A percentile compares a stretch with the other conserved stretches of the same genome.
phyloP scores from a whole-genome alignment of 768 basidiomycete genomes.

The Suillus lakei region DNA sequence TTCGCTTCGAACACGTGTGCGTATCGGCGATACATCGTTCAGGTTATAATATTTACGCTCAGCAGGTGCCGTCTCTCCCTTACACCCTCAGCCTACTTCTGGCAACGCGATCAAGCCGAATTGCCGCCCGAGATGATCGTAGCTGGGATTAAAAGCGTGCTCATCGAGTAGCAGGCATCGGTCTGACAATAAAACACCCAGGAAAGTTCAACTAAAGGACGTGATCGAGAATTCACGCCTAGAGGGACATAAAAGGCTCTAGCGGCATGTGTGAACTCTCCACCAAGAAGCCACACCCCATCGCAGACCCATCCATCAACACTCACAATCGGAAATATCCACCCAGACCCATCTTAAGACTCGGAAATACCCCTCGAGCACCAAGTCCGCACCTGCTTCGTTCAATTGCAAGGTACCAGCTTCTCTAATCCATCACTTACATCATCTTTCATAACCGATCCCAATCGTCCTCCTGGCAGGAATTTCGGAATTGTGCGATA shows the following conservation, averaged over 20 bases:
- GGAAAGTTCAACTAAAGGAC: constrained; percentile 76
- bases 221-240: constrained; percentile 44
- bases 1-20: constrained; percentile 97
- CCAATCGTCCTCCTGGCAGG: background rate
- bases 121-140: constrained; percentile 86
- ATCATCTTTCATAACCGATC: background rate
- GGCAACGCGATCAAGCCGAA: constrained; percentile 90
- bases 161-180: constrained; percentile 96
- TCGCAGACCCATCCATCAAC: constrained; percentile 52
- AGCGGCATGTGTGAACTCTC: no score
- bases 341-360: constrained; percentile 26
- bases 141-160: constrained; percentile 74
- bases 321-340: constrained; percentile 69
- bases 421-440: background rate
- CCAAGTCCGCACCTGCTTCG: constrained; percentile 75
- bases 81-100: constrained; percentile 85
- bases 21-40: constrained; percentile 25
- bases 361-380: constrained; percentile 57
- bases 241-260: background rate
- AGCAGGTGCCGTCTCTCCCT: constrained; percentile 77
- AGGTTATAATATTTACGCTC: constrained; percentile 8
- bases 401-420: constrained; percentile 58
- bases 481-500: background rate
- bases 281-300: background rate
- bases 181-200: constrained; percentile 76